A percentile compares a stretch with the other conserved stretches of the same genome.
Evolutionary conservation across 1,139 yeast species (phyloP).

Genomic region (Nakaseomyces bracarensis): DNA sequence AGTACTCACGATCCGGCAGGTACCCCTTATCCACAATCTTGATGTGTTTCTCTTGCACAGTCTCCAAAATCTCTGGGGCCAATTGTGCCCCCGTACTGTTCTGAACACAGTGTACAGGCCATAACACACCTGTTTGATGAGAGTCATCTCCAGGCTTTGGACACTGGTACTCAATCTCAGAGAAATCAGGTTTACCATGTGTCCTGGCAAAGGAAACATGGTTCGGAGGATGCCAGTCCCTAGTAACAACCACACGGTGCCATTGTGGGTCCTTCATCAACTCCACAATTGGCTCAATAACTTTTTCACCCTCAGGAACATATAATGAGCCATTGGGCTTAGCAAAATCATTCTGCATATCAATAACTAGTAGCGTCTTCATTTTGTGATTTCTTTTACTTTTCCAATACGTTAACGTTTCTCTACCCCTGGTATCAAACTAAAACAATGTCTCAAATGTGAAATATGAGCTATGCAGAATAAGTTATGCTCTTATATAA

Average conservation of each 20-base stretch:
- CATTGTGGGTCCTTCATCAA: slow-evolving; percentile 39
- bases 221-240: slow-evolving; percentile 80
- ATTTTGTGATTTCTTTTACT: slow-evolving; percentile 7
- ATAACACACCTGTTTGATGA: slow-evolving; percentile 34
- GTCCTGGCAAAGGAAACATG: slow-evolving; percentile 79
- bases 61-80: slow-evolving; percentile 40
- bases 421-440: background rate
- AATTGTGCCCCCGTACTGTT: slow-evolving; percentile 57
- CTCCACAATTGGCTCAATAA: slow-evolving; percentile 45
- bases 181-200: slow-evolving; percentile 50
- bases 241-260: slow-evolving; percentile 61
- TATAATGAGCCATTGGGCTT: slow-evolving; percentile 74
- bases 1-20: slow-evolving; percentile 66
- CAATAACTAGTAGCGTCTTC: slow-evolving; percentile 62
- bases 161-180: slow-evolving; percentile 41
- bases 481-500: too few species aligned
- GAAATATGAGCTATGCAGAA: too few species aligned
- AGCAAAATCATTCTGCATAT: slow-evolving; percentile 78
- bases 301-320: slow-evolving; percentile 53
- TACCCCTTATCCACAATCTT: slow-evolving; percentile 59
- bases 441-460: background rate
- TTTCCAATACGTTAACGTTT: too few species aligned
- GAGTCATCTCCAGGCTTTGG: slow-evolving; percentile 36
- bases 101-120: slow-evolving; percentile 93
- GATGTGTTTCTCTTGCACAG: slow-evolving; percentile 25